Evolutionary conservation across 2,329 filamentous ascomycete genomes (phyloP).

Genomic region (Sarocladium oryzae): DNA sequence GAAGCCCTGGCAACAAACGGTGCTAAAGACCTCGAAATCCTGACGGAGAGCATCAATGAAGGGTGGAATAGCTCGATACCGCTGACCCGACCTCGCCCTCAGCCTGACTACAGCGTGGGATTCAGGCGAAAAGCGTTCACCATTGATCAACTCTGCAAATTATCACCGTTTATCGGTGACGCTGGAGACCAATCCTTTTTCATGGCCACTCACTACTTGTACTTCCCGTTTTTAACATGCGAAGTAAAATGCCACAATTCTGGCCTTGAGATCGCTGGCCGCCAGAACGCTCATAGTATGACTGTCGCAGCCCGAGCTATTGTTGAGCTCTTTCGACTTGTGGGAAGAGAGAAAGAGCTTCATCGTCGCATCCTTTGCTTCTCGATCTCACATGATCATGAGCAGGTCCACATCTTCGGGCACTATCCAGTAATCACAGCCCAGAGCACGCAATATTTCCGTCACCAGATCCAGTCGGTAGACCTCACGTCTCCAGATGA

Average conservation of each 20-base stretch:
- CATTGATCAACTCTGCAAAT: slow-evolving; percentile 26
- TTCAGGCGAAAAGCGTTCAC: slow-evolving; percentile 34
- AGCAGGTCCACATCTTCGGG: too few relatives aligned
- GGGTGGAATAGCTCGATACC: slow-evolving; percentile 8
- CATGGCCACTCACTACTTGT: slow-evolving; percentile 36
- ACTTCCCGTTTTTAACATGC: slow-evolving; percentile 39
- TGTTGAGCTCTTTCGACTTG: too few relatives aligned
- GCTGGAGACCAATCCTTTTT: slow-evolving; percentile 29
- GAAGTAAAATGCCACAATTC: slow-evolving; percentile 36
- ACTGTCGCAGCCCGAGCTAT: too few relatives aligned
- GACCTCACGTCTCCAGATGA: too few relatives aligned
- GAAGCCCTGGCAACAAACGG: too few relatives aligned
- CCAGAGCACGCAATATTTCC: too few relatives aligned
- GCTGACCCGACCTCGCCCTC: slow-evolving; percentile 19
- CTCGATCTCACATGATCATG: slow-evolving; percentile 19
- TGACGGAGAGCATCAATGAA: neutral
- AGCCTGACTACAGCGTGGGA: slow-evolving; percentile 35
- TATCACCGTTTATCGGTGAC: too few relatives aligned
- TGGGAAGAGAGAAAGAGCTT: slow-evolving; percentile 17
- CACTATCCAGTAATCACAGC: too few relatives aligned
- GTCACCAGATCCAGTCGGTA: too few relatives aligned
- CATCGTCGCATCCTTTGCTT: slow-evolving; percentile 33
- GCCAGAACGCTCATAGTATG: slow-evolving; percentile 17
- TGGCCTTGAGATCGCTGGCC: slow-evolving; percentile 27
- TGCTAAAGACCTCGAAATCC: too few relatives aligned